phyloP scores from a whole-genome alignment of 306 rosid genomes.

The Rosa multiflora region DNA sequence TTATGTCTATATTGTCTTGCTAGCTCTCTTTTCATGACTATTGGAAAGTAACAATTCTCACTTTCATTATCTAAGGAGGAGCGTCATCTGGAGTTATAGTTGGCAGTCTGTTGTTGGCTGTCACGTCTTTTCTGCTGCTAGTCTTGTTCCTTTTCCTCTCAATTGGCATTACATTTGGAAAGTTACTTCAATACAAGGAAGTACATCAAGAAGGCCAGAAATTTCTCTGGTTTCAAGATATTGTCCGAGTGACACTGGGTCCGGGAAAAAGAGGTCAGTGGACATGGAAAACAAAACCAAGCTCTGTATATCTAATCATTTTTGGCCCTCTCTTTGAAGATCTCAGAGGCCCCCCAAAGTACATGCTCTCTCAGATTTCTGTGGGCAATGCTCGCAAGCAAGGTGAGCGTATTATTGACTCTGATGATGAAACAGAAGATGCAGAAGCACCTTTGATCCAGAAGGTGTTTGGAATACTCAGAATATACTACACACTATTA shows the following conservation, averaged over 20 bases:
- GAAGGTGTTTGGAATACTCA: slow-evolving; percentile 85
- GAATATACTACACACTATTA: slow-evolving; percentile 74
- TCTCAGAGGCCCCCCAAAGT: slow-evolving; percentile 91
- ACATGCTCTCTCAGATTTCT: slow-evolving; percentile 90
- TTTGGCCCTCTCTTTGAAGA: slow-evolving; percentile 88
- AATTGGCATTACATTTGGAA: slow-evolving; percentile 77
- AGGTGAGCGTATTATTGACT: slow-evolving; percentile 62
- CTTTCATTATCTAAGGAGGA: slow-evolving; percentile 52
- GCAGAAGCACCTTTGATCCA: slow-evolving; percentile 93
- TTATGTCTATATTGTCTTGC: neutral
- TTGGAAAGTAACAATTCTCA: slow-evolving; percentile 8
- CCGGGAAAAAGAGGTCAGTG: slow-evolving; percentile 96
- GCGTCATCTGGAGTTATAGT: slow-evolving; percentile 45
- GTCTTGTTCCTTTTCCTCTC: slow-evolving; percentile 77
- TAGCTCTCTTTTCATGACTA: slow-evolving; percentile 17
- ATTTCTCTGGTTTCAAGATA: slow-evolving; percentile 85
- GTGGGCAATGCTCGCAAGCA: slow-evolving; percentile 37
- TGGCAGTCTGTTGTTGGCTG: slow-evolving; percentile 60
- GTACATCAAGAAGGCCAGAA: slow-evolving; percentile 70
- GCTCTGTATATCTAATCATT: slow-evolving; percentile 45
- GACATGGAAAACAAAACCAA: slow-evolving; percentile 73
- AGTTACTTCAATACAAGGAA: slow-evolving; percentile 92
- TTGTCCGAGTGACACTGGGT: slow-evolving; percentile 73
- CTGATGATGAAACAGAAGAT: slow-evolving; percentile 93
- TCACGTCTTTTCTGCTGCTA: slow-evolving; percentile 47